These are phyloP conservation scores for Sphaerulina vaccinii DNA, from an alignment of 2,329 filamentous ascomycete species.

Conservation along the genomic window DNA sequence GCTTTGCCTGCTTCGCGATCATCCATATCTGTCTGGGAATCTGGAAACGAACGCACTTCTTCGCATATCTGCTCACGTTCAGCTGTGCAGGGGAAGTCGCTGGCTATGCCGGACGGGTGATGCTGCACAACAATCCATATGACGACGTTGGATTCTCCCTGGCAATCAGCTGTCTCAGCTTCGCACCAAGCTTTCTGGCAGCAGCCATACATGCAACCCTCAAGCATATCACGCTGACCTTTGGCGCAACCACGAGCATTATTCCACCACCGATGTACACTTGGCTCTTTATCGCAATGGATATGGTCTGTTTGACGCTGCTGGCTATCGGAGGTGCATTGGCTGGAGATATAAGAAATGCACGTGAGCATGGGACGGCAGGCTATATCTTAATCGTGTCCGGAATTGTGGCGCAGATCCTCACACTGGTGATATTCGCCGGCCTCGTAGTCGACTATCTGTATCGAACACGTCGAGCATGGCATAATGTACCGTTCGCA, in stretches of 20 bases:
- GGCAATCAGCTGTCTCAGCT: conserved; percentile 6
- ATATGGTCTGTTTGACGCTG: conserved; percentile 5
- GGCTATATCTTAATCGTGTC: conserved; percentile 2
- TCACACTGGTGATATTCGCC: conserved; percentile 7
- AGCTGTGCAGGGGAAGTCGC: conserved; percentile 2
- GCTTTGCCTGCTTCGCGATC: conserved; percentile 1
- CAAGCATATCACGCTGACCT: conserved; percentile 10
- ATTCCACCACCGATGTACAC: conserved; percentile 12
- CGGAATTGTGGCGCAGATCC: conserved; percentile 1
- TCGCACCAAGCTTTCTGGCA: conserved; percentile 11
- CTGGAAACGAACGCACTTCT: conserved; percentile 12
- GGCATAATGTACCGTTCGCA: conserved; percentile 10
- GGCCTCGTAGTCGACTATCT: conserved; percentile 10
- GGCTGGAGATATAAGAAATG: neutral
- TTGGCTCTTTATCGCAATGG: conserved; percentile 13
- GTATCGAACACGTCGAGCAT: conserved; percentile 7
- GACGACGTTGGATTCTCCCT: neutral
- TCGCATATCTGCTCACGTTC: conserved; percentile 2
- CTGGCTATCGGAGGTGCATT: conserved; percentile 3
- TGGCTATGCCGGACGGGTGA: conserved; percentile 4
- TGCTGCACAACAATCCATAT: conserved; percentile 9
- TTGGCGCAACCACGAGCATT: conserved; percentile 10
- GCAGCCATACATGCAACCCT: conserved; percentile 11
- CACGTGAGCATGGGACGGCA: neutral
- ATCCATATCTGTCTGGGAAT: conserved; percentile 6